Evolutionary conservation across 2,329 filamentous ascomycete species (phyloP).

Genomic region (Phyllosticta paracitricarpa): DNA sequence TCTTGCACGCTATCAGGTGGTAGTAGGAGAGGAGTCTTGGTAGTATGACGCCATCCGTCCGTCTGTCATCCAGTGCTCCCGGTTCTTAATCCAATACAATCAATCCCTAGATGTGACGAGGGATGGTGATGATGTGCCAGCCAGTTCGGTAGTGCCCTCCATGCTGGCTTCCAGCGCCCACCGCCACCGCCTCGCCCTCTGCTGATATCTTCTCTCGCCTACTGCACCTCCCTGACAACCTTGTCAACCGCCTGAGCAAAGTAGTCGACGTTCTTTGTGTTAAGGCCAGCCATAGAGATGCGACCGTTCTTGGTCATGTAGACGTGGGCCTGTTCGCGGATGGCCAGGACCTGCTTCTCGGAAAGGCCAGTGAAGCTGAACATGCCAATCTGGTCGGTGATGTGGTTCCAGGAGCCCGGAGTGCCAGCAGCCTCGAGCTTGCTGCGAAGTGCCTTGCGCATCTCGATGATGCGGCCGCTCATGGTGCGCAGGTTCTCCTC

Average conservation of each 20-base stretch:
- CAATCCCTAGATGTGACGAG: not conserved
- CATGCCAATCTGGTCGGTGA: constrained; percentile 99
- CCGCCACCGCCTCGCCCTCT: not conserved
- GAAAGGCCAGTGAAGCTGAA: constrained; percentile 84
- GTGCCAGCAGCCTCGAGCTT: constrained; percentile 80
- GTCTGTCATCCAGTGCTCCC: too few species aligned
- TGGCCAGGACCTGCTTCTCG: constrained; percentile 61
- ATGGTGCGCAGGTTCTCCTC: constrained; percentile 85
- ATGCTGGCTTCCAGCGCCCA: not conserved
- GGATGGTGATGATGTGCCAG: not conserved
- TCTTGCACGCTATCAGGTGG: too few species aligned
- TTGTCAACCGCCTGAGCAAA: constrained; percentile 83
- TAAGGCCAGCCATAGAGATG: constrained; percentile 97
- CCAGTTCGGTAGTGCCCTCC: not conserved
- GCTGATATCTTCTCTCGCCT: not conserved
- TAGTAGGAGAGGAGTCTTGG: too few species aligned
- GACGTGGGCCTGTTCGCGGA: constrained; percentile 62
- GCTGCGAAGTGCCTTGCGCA: constrained; percentile 67
- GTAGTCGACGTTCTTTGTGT: constrained; percentile 85
- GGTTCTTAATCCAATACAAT: not conserved
- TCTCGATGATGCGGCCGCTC: constrained; percentile 88
- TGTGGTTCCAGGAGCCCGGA: constrained; percentile 90
- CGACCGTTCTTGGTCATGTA: constrained; percentile 97
- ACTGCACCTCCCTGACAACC: constrained; percentile 54
- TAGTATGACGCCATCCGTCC: too few species aligned